These are phyloP conservation scores for Corrigiola litoralis DNA, from an alignment of 179 eudicot species.

Conservation along the genomic window DNA sequence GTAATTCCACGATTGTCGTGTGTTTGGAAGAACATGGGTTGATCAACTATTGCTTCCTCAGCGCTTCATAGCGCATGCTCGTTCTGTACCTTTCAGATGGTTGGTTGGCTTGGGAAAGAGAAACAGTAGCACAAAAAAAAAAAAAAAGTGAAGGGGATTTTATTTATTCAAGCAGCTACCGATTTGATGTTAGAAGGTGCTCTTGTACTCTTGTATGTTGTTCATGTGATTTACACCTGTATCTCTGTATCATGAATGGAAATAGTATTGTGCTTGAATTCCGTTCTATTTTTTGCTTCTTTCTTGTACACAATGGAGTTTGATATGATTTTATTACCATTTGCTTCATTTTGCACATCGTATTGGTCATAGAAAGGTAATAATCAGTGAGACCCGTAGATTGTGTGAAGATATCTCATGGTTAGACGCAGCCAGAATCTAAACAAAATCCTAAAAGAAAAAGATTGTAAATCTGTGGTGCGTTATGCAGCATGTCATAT, in stretches of 20 bases:
- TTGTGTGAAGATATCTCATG: no score
- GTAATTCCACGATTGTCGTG: neutral
- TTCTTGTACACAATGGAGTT: neutral
- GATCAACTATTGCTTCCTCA: constrained; percentile 3
- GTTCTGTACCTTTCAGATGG: neutral
- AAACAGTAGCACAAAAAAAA: no score
- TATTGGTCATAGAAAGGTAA: neutral
- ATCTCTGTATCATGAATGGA: constrained; percentile 22
- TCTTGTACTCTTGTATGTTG: constrained; percentile 28
- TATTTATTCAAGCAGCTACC: constrained; percentile 13
- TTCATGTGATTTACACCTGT: constrained; percentile 21
- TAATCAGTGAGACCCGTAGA: no score
- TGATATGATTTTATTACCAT: neutral
- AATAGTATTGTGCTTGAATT: constrained; percentile 8
- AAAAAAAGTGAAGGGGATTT: neutral
- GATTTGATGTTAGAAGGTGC: constrained; percentile 6
- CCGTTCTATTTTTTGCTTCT: neutral
- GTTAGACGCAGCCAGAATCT: no score
- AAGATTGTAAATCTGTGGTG: no score
- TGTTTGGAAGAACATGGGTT: constrained; percentile 13
- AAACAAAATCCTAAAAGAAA: no score
- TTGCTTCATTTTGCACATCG: neutral
- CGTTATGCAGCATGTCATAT: no score
- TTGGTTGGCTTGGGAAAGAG: neutral
- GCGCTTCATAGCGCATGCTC: constrained; percentile 8